Percentiles rank a stretch among this genome's conserved stretches.
Conservation (phyloP, 257 asterid species). For the Primulina tabacum region DNA sequence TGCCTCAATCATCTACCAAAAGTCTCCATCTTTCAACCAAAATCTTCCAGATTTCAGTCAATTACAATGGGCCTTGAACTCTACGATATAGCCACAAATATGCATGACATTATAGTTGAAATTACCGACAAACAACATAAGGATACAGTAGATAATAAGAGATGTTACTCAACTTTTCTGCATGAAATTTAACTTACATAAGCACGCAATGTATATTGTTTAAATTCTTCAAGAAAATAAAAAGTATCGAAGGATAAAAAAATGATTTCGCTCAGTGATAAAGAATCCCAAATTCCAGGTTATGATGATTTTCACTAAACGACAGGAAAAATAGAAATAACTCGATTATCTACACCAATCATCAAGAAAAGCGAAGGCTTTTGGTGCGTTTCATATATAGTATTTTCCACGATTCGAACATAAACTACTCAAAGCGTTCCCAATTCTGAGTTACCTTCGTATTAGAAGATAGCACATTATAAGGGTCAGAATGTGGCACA, state of each 20-base stretch:
- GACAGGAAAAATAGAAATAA: background rate
- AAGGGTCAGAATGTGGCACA: constrained; percentile 8
- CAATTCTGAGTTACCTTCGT: constrained; percentile 22
- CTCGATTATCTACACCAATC: background rate
- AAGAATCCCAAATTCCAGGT: background rate
- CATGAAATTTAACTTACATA: background rate
- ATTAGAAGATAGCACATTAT: constrained; percentile 8
- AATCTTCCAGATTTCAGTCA: constrained; percentile 30
- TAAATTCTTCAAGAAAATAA: background rate
- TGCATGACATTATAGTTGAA: background rate
- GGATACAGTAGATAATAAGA: background rate
- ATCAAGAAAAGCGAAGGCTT: background rate
- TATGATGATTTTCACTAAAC: background rate
- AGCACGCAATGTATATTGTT: background rate
- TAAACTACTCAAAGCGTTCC: constrained; percentile 25
- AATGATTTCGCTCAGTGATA: no score
- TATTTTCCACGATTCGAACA: constrained; percentile 18
- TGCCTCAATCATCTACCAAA: constrained; percentile 23
- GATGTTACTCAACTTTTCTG: background rate
- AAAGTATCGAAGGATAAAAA: background rate
- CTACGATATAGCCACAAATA: background rate
- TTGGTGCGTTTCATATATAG: constrained; percentile 5
- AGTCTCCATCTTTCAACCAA: constrained; percentile 20
- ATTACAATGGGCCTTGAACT: constrained; percentile 15
- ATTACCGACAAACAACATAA: background rate